Conservation (phyloP, 108 stramenopile genomes). For the Skeletonema grethae region DNA sequence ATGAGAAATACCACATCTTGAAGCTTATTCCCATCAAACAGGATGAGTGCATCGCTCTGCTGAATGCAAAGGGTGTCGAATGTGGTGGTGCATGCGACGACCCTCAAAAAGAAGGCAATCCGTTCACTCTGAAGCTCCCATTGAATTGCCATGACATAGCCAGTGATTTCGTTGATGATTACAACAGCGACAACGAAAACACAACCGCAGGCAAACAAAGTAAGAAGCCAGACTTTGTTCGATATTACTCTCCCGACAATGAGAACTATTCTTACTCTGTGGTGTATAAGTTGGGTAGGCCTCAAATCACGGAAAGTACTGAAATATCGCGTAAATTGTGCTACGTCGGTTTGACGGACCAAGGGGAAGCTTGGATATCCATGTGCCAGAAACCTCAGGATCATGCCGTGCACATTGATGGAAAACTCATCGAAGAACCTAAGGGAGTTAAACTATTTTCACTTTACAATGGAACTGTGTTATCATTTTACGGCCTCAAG, state of each 20-base stretch:
- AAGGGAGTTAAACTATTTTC: not conserved
- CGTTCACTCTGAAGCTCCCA: not conserved
- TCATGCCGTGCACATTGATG: not conserved
- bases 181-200: not conserved
- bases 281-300: not conserved
- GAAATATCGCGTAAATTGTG: not conserved
- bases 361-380: not conserved
- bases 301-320: not conserved
- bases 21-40: not conserved
- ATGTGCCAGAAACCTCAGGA: not conserved
- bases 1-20: constrained; percentile 1
- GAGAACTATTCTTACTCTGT: not conserved
- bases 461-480: not conserved
- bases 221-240: not conserved
- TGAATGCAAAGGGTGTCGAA: not conserved
- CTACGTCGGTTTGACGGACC: not conserved
- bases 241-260: not conserved
- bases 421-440: not conserved
- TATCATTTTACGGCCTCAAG: not conserved
- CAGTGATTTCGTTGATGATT: not conserved
- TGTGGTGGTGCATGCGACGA: not conserved
- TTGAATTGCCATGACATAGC: not conserved
- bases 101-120: not conserved
- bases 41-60: not conserved
- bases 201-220: not conserved